Conservation (phyloP, 108 stramenopile species). For the Schizochytrium sp. region DNA sequence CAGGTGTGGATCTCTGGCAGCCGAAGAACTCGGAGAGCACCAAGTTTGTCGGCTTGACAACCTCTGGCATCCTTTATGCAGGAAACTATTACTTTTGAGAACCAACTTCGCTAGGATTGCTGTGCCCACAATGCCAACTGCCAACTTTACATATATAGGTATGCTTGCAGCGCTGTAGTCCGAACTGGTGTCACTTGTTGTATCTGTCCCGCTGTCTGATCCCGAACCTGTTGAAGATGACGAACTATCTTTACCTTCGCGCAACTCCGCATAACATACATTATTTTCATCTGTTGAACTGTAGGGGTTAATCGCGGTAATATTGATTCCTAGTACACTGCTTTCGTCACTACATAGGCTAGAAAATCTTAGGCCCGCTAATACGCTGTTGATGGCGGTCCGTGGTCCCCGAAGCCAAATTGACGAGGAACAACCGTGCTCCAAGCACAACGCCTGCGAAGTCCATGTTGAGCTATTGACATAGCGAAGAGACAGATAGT, state of each 20-base stretch:
- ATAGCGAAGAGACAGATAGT: not conserved
- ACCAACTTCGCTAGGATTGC: no score
- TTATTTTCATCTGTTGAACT: no score
- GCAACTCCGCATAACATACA: no score
- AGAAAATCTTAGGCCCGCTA: not conserved
- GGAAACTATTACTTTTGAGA: constrained; percentile 1
- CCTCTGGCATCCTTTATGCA: constrained; percentile 12
- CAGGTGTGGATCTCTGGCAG: constrained; percentile 14
- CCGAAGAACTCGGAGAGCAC: not conserved
- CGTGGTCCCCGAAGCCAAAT: constrained; percentile 17
- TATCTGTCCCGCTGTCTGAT: no score
- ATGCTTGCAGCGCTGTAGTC: no score
- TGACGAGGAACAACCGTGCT: constrained; percentile 6
- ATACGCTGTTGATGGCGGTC: not conserved
- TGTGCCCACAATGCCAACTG: no score
- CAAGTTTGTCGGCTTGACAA: constrained; percentile 27
- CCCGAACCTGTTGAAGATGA: no score
- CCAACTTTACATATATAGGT: no score
- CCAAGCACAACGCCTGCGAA: not conserved
- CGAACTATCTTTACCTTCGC: no score
- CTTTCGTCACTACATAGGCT: not conserved
- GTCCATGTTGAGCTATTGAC: not conserved
- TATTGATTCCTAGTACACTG: no score
- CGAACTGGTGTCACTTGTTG: no score
- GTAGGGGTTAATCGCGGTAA: no score